Conservation (phyloP, 768 basidiomycete genomes). For the Hebeloma cylindrosporum region DNA sequence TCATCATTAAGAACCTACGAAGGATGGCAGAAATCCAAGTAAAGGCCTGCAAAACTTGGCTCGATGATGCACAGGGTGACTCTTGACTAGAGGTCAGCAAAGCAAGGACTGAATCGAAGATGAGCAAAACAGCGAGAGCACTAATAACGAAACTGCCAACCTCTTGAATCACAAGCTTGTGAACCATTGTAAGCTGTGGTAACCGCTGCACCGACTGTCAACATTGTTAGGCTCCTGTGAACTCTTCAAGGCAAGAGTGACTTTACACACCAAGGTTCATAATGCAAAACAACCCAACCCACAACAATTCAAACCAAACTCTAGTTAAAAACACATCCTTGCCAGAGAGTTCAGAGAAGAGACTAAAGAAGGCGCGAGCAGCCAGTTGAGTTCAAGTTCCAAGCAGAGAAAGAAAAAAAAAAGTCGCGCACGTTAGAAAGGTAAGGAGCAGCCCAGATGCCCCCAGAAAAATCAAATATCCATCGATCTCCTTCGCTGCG, state of each 20-base stretch:
- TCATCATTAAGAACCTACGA: slow-evolving; percentile 21
- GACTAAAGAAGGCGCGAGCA: slow-evolving; percentile 33
- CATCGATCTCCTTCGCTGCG: slow-evolving; percentile 47
- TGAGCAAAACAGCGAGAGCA: background rate
- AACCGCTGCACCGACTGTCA: slow-evolving; percentile 23
- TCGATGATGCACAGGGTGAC: slow-evolving; percentile 51
- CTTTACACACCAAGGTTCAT: slow-evolving; percentile 56
- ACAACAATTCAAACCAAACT: slow-evolving; percentile 73
- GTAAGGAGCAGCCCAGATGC: slow-evolving; percentile 56
- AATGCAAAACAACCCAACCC: slow-evolving; percentile 57
- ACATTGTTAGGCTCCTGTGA: slow-evolving; percentile 4
- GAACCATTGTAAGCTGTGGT: slow-evolving; percentile 22
- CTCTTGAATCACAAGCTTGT: slow-evolving; percentile 15
- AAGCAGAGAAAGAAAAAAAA: background rate
- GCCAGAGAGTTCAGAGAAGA: slow-evolving; percentile 60
- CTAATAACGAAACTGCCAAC: slow-evolving; percentile 8
- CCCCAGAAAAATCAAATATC: slow-evolving; percentile 60
- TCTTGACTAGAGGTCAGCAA: slow-evolving; percentile 9
- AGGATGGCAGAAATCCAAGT: slow-evolving; percentile 48
- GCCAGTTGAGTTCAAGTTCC: no score
- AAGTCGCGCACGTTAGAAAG: slow-evolving; percentile 55
- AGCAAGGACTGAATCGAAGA: background rate
- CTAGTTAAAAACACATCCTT: slow-evolving; percentile 50
- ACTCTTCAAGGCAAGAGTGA: no score
- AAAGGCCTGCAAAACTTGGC: slow-evolving; percentile 56